Conservation (phyloP, 1,284 basidiomycete genomes). For the Waitea zeae region DNA sequence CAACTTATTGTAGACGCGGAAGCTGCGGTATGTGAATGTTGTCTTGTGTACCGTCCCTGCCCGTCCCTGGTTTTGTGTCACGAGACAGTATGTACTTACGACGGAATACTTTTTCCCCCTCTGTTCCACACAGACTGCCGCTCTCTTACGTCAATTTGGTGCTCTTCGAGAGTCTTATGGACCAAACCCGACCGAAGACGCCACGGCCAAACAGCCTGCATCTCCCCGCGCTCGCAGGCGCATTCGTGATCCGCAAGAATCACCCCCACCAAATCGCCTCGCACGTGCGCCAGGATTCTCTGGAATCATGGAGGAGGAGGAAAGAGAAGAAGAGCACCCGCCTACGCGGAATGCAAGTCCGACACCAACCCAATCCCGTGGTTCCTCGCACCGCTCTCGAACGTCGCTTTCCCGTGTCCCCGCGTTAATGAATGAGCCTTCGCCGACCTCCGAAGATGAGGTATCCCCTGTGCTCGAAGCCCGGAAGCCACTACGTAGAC, state of each 20-base stretch:
- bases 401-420: constrained; percentile 24
- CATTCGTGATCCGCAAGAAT: constrained; percentile 21
- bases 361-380: not conserved
- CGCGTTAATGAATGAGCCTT: constrained; percentile 20
- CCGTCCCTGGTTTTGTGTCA: too few species aligned
- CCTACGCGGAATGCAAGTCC: constrained; percentile 21
- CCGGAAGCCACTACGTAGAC: constrained; percentile 35
- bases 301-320: constrained; percentile 52
- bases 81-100: too few species aligned
- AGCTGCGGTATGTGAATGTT: constrained; percentile 35
- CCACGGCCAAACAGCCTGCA: constrained; percentile 24
- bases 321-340: constrained; percentile 13
- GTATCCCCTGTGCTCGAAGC: constrained; percentile 14
- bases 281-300: constrained; percentile 50
- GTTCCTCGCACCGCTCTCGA: constrained; percentile 8
- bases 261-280: constrained; percentile 35
- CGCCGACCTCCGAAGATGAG: constrained; percentile 16
- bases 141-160: constrained; percentile 46
- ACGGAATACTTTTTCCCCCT: not conserved
- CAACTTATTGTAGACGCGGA: constrained; percentile 56
- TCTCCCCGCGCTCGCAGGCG: constrained; percentile 28
- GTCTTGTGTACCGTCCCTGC: not conserved
- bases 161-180: constrained; percentile 42
- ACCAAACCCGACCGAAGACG: constrained; percentile 13
- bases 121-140: constrained; percentile 26